Base-by-base conservation (phyloP, 139 green algal species). In the Raphidocelis subcapitata region DNA sequence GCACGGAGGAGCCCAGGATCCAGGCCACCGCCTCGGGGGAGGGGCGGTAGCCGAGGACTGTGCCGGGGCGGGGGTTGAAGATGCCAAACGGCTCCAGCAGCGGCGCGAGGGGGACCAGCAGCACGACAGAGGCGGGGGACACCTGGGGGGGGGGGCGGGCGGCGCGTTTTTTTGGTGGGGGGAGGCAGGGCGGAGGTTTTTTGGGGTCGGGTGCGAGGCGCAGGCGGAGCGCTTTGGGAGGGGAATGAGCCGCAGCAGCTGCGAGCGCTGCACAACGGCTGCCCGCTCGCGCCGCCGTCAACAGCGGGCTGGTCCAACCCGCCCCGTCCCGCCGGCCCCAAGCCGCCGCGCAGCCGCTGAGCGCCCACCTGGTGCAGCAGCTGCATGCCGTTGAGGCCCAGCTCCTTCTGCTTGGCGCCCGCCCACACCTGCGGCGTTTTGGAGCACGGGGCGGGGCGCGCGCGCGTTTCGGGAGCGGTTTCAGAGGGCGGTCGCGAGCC, bases 371-470 rank as follows among this genome's bases (percentile, higher is more conserved):
- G 61, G 32, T 81, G 71, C 74, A 87, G 77, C 67, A 88, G 77
- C 77, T 88, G 83, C 16, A 74, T 67, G 76, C 79, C 83, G 68
- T 79, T 83, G 14, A 82, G 75, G 47, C 81, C 70, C 16, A 88
- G 67, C 74, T 88, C 83, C 51, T 70, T 75, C 67, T 88, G 83
- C 63, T 88, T 88, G 28, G 62, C 72, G n/a, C 79, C 79, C 2
- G 74, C 83, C 79, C 79, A 88, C 21, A 86, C 83, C 61, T 49
- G 12, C 41, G 41, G 41, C 41, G 82, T 73, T 36, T 73, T 79
- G 29, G 46, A 3, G 5, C 31, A 69, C 32, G 4, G 23, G 54
- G 23, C 44, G 29, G 35, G 29, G 33, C 20, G n/a, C n/a, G n/a
- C n/a, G n/a, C n/a, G n/a, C n/a, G n/a, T n/a, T n/a, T n/a, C n/a